Evolutionary conservation across 495 filamentous ascomycete genomes (phyloP).

Genomic region (Hypoxylon intermedium): DNA sequence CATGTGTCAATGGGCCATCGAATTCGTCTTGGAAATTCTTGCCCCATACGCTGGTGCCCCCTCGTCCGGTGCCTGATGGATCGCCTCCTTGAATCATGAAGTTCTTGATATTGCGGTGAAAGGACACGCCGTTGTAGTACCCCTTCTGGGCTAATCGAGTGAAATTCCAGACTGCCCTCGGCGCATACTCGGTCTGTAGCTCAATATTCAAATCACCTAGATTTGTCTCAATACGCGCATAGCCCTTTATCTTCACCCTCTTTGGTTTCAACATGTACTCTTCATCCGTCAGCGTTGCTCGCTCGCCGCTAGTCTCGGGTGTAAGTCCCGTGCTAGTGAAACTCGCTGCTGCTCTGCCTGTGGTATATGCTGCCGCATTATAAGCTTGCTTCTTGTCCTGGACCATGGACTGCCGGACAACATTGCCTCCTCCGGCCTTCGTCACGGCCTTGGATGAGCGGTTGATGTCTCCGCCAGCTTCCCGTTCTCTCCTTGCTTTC

Average conservation of each 20-base stretch:
- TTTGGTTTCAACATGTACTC: slow-evolving; percentile 93
- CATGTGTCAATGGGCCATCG: slow-evolving; percentile 83
- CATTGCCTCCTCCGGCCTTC: slow-evolving; percentile 47
- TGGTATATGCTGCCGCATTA: slow-evolving; percentile 90
- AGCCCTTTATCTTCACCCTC: slow-evolving; percentile 86
- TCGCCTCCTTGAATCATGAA: slow-evolving; percentile 99
- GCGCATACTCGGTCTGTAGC: slow-evolving; percentile 87
- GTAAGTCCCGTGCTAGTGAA: slow-evolving; percentile 95
- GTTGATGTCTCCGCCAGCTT: slow-evolving; percentile 59
- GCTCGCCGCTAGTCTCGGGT: slow-evolving; percentile 83
- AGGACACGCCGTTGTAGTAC: slow-evolving; percentile 81
- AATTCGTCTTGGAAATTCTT: slow-evolving; percentile 93
- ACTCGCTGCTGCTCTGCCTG: slow-evolving; percentile 88
- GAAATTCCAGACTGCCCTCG: slow-evolving; percentile 96
- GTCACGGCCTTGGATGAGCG: slow-evolving; percentile 52
- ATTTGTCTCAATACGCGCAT: slow-evolving; percentile 85
- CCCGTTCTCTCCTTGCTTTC: slow-evolving; percentile 69
- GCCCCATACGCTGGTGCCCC: slow-evolving; percentile 87
- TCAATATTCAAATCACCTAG: slow-evolving; percentile 86
- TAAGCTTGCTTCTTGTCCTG: slow-evolving; percentile 66
- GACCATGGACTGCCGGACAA: slow-evolving; percentile 47
- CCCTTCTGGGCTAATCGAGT: slow-evolving; percentile 84
- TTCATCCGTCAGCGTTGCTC: slow-evolving; percentile 86
- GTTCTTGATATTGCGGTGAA: slow-evolving; percentile 90
- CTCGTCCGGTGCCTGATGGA: slow-evolving; percentile 86